Percentiles rank a stretch among this genome's conserved stretches.
phyloP scores from a whole-genome alignment of 306 rosid species.

The Corylus heterophylla region DNA sequence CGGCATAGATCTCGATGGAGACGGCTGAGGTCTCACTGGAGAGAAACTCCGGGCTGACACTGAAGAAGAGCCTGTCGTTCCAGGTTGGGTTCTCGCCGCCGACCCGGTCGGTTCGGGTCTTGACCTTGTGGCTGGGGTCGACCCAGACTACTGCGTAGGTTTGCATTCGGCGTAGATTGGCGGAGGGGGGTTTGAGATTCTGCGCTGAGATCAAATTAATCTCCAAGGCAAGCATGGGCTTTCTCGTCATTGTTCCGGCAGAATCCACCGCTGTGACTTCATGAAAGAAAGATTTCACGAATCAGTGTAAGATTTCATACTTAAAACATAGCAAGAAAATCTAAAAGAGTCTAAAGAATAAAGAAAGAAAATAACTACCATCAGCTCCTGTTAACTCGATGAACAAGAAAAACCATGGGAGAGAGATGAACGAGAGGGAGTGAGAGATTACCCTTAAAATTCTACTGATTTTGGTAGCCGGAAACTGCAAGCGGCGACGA shows the following conservation, averaged over 20 bases:
- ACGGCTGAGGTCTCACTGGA: constrained; percentile 69
- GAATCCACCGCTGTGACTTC: constrained; percentile 34
- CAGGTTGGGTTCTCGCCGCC: constrained; percentile 81
- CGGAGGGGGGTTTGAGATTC: constrained; percentile 52
- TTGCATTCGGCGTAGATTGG: constrained; percentile 39
- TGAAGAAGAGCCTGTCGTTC: constrained; percentile 91
- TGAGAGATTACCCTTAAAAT: too few relatives aligned
- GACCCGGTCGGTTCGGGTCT: constrained; percentile 61
- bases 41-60: constrained; percentile 65
- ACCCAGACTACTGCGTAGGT: constrained; percentile 80
- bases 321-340: too few relatives aligned
- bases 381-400: too few relatives aligned
- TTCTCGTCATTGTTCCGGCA: constrained; percentile 30
- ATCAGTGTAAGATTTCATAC: too few relatives aligned
- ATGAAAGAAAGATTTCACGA: constrained; percentile 28
- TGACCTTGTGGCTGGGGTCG: constrained; percentile 56
- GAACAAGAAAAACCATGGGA: too few relatives aligned
- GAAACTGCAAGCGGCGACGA: too few relatives aligned
- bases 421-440: too few relatives aligned
- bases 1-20: constrained; percentile 64
- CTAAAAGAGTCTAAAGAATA: too few relatives aligned
- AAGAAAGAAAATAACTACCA: too few relatives aligned
- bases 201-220: constrained; percentile 95
- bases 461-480: too few relatives aligned
- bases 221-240: constrained; percentile 60